Evolutionary conservation across 495 filamentous ascomycete species (phyloP).

Genomic region (Neurospora sp.): DNA sequence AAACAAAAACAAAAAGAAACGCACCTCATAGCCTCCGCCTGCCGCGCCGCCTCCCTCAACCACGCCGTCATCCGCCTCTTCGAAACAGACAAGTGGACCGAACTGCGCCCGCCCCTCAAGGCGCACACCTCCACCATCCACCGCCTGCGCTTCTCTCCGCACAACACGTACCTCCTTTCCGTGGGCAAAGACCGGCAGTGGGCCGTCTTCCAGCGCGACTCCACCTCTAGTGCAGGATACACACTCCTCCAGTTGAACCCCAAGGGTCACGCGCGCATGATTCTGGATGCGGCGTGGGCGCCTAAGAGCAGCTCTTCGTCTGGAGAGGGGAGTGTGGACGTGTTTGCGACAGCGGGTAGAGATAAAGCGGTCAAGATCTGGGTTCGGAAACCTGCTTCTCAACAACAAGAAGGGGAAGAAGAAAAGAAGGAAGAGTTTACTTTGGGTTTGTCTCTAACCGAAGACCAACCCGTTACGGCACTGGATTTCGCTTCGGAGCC

Average conservation of each 20-base stretch:
- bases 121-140: constrained; percentile 82
- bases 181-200: constrained; percentile 89
- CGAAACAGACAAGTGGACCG: constrained; percentile 75
- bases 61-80: constrained; percentile 92
- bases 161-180: constrained; percentile 68
- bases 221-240: constrained; percentile 34
- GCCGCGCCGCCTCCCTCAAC: constrained; percentile 81
- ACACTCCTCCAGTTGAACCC: constrained; percentile 50
- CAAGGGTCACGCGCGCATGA: constrained; percentile 86
- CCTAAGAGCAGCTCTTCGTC: constrained; percentile 26
- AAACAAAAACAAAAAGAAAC: constrained; percentile 32
- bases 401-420: not conserved
- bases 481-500: constrained; percentile 50
- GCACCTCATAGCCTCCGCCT: constrained; percentile 76
- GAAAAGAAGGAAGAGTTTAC: constrained; percentile 24
- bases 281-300: constrained; percentile 76
- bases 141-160: constrained; percentile 61
- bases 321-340: not conserved
- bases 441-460: constrained; percentile 10
- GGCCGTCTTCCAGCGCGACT: constrained; percentile 58
- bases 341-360: constrained; percentile 80
- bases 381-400: constrained; percentile 22
- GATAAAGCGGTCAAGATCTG: constrained; percentile 83
- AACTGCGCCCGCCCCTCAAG: constrained; percentile 69
- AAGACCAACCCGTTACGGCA: constrained; percentile 57